Conservation (phyloP, 148 eudicot species). For the Simmondsia chinensis region DNA sequence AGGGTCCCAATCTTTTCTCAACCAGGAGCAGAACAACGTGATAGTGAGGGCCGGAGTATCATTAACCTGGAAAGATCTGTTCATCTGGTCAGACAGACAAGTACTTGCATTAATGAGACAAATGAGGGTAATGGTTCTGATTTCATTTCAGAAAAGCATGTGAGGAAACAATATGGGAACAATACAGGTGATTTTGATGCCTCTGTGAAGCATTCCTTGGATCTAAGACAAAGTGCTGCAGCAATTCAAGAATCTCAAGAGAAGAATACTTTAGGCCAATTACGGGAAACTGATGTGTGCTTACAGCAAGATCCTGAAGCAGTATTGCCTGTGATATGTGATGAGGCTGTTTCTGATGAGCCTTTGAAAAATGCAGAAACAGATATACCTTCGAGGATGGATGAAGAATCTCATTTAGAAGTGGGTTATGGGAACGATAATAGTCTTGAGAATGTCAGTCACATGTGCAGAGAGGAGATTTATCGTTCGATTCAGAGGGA, state of each 20-base stretch:
- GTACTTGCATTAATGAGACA: constrained; percentile 18
- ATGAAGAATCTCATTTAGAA: constrained; percentile 12
- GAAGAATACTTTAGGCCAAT: constrained; percentile 8
- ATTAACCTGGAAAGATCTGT: constrained; percentile 15
- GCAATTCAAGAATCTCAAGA: constrained; percentile 14
- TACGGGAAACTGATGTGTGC: constrained; percentile 10
- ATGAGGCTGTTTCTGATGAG: constrained; percentile 16
- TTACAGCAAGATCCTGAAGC: constrained; percentile 14
- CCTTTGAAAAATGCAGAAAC: constrained; percentile 11
- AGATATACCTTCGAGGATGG: constrained; percentile 11
- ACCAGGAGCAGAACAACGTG: constrained; percentile 19
- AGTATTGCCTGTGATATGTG: constrained; percentile 9
- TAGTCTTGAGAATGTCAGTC: constrained; percentile 14
- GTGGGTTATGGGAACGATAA: constrained; percentile 16
- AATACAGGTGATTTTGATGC: constrained; percentile 18
- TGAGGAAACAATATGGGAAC: constrained; percentile 14
- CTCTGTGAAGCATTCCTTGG: constrained; percentile 13
- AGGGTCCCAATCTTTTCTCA: constrained; percentile 70
- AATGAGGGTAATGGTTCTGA: constrained; percentile 8
- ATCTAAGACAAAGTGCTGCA: constrained; percentile 16
- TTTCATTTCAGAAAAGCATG: constrained; percentile 23
- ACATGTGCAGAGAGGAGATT: constrained; percentile 19
- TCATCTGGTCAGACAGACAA: no score
- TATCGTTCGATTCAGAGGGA: constrained; percentile 18
- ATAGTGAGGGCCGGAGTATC: constrained; percentile 7